These are phyloP conservation scores for Pycnococcus provasolii DNA, from an alignment of 139 green algal species.

Conservation along the genomic window DNA sequence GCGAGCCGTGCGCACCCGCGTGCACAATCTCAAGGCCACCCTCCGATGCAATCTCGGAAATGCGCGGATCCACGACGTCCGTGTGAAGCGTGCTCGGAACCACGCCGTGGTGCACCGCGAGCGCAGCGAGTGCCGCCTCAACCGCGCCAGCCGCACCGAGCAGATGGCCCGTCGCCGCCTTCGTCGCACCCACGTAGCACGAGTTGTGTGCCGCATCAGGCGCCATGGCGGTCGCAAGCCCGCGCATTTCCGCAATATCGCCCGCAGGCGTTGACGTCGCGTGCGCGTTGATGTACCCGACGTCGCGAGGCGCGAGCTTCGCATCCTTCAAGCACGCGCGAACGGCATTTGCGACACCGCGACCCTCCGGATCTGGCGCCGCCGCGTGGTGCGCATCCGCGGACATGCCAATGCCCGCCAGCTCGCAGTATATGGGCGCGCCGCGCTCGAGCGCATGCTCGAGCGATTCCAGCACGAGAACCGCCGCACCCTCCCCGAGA, in stretches of 20 bases:
- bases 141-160: constrained; percentile 76
- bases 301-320: constrained; percentile 35
- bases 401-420: constrained; percentile 71
- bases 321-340: constrained; percentile 33
- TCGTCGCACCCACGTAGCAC: constrained; percentile 12
- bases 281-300: constrained; percentile 89
- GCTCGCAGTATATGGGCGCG: constrained; percentile 60
- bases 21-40: neutral
- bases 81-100: constrained; percentile 74
- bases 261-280: constrained; percentile 35
- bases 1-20: too few species aligned
- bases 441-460: constrained; percentile 39
- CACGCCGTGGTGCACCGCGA: constrained; percentile 50
- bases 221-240: neutral
- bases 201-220: too few species aligned
- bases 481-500: constrained; percentile 60
- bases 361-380: constrained; percentile 46
- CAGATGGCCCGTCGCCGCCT: constrained; percentile 62
- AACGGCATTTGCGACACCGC: constrained; percentile 55
- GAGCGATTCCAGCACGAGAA: constrained; percentile 62
- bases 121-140: constrained; percentile 50
- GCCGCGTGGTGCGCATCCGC: constrained; percentile 87
- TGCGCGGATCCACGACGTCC: constrained; percentile 30
- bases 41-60: constrained; percentile 2
- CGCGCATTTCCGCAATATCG: constrained; percentile 17